phyloP scores from a whole-genome alignment of 1,139 yeast genomes.

The Pichia sp. region DNA sequence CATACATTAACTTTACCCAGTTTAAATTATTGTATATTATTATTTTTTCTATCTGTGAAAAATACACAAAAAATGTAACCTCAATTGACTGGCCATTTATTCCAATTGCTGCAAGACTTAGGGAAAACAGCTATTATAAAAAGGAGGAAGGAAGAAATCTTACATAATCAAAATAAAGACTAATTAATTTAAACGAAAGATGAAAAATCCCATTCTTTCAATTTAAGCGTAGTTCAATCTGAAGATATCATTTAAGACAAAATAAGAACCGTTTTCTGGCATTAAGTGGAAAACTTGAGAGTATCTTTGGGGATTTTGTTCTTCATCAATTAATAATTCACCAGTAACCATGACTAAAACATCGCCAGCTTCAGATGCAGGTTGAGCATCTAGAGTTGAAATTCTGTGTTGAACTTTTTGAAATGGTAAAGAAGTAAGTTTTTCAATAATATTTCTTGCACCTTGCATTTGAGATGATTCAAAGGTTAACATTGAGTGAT shows the following conservation, averaged over 20 bases:
- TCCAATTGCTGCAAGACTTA: neutral
- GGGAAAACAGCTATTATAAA: neutral
- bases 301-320: slow-evolving; percentile 89
- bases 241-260: slow-evolving; percentile 93
- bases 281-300: slow-evolving; percentile 96
- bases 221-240: slow-evolving; percentile 68
- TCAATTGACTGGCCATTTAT: neutral
- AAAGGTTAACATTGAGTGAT: slow-evolving; percentile 94
- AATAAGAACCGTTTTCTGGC: slow-evolving; percentile 87
- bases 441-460: slow-evolving; percentile 84
- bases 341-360: slow-evolving; percentile 98
- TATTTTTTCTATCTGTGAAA: neutral
- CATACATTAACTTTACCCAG: too few relatives aligned
- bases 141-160: neutral
- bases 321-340: slow-evolving; percentile 86
- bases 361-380: slow-evolving; percentile 90
- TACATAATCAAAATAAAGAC: neutral
- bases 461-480: slow-evolving; percentile 95
- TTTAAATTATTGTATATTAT: neutral
- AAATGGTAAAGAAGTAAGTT: slow-evolving; percentile 81
- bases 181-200: neutral
- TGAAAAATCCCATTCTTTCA: neutral
- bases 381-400: slow-evolving; percentile 95
- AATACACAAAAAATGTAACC: neutral
- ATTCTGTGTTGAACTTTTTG: slow-evolving; percentile 88